Conservation (phyloP, 495 filamentous ascomycete genomes). For the Aspergillus affinis region DNA sequence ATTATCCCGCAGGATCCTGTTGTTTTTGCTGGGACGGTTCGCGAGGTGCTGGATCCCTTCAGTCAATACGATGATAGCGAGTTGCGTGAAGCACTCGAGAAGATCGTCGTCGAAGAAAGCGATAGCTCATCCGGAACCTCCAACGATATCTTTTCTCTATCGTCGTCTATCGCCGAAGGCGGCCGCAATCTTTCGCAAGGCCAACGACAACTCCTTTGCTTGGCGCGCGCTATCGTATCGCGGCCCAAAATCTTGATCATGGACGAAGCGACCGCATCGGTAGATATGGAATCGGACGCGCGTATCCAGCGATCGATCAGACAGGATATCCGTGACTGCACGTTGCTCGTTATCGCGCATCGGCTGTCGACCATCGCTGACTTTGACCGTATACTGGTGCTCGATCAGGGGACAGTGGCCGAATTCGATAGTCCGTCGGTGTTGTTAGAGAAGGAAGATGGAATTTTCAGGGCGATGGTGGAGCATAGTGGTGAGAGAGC, state of each 20-base stretch:
- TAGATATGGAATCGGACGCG: constrained; percentile 77
- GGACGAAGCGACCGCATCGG: constrained; percentile 77
- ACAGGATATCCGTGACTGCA: constrained; percentile 63
- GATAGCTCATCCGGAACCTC: constrained; percentile 4
- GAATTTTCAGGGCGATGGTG: constrained; percentile 65
- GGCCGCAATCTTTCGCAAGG: constrained; percentile 76
- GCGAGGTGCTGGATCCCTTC: constrained; percentile 52
- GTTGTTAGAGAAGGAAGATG: constrained; percentile 51
- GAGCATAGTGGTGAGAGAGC: constrained; percentile 64
- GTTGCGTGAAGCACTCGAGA: constrained; percentile 58
- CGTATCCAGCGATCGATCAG: constrained; percentile 20
- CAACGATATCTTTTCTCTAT: constrained; percentile 36
- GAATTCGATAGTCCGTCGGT: constrained; percentile 65
- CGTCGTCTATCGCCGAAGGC: constrained; percentile 61
- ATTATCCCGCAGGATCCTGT: constrained; percentile 58
- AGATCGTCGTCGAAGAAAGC: constrained; percentile 22
- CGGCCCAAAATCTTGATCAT: constrained; percentile 74
- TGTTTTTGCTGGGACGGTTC: constrained; percentile 52
- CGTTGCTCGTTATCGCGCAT: constrained; percentile 75
- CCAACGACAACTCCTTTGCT: constrained; percentile 75
- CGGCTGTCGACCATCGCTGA: constrained; percentile 73
- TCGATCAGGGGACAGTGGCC: constrained; percentile 63
- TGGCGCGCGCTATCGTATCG: constrained; percentile 73
- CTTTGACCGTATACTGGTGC: constrained; percentile 72
- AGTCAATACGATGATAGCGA: constrained; percentile 57